phyloP scores from a whole-genome alignment of 768 basidiomycete genomes.

The Lentinula lateritia region DNA sequence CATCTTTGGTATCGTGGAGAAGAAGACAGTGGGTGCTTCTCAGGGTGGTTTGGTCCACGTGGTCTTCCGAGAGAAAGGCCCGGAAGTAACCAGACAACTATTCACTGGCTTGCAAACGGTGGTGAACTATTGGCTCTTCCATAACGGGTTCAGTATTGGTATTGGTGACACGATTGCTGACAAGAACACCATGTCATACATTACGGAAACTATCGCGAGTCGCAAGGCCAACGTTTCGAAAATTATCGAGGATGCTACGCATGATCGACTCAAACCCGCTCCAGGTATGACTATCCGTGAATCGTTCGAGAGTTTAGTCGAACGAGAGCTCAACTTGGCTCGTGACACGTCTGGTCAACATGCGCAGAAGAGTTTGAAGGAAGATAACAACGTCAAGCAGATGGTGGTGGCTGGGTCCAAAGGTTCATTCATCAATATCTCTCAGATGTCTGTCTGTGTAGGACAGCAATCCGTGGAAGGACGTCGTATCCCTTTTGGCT shows the following conservation, averaged over 20 bases:
- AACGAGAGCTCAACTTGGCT: slow-evolving; percentile 87
- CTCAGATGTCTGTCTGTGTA: slow-evolving; percentile 99
- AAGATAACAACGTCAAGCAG: slow-evolving; percentile 99
- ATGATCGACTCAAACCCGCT: slow-evolving; percentile 81
- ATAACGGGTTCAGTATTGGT: slow-evolving; percentile 98
- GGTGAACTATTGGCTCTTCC: slow-evolving; percentile 98
- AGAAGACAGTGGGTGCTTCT: slow-evolving; percentile 97
- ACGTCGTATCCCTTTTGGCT: slow-evolving; percentile 96
- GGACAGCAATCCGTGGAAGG: slow-evolving; percentile 99
- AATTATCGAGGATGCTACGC: slow-evolving; percentile 78
- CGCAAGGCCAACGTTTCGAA: slow-evolving; percentile 76
- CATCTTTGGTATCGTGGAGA: slow-evolving; percentile 92
- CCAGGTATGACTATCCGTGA: slow-evolving; percentile 99
- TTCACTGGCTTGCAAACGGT: slow-evolving; percentile 94
- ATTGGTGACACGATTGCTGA: slow-evolving; percentile 99
- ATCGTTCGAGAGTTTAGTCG: slow-evolving; percentile 92
- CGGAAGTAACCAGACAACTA: slow-evolving; percentile 81
- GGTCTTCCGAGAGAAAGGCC: slow-evolving; percentile 96
- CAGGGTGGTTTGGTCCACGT: slow-evolving; percentile 94
- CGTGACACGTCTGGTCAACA: slow-evolving; percentile 94
- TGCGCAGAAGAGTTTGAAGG: slow-evolving; percentile 96
- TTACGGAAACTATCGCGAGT: slow-evolving; percentile 75
- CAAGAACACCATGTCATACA: slow-evolving; percentile 77
- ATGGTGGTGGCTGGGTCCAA: slow-evolving; percentile 99
- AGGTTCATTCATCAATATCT: slow-evolving; percentile 99